Evolutionary conservation across 2,329 filamentous ascomycete species (phyloP), one percentile per base, ranked within the genome.

Genomic region (Bretziella fagacearum): DNA sequence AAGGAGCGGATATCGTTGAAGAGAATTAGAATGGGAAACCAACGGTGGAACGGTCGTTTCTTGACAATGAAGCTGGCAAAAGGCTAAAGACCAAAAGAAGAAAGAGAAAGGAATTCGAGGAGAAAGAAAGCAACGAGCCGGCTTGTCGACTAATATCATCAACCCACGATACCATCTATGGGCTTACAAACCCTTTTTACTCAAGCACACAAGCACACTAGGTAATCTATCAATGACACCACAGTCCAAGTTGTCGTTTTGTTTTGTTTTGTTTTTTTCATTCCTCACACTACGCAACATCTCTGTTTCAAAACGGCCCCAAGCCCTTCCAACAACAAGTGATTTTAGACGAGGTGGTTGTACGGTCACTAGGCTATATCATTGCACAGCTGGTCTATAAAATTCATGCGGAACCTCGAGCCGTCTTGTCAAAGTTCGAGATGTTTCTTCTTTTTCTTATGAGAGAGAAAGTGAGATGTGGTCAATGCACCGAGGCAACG

Each of bases 41-140:
- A 39, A 39, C 35, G 23, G 35, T 39, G 35, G 23, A 39, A 20
- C 35, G 18, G 35, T 39, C 35, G 18, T 20, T 18, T 20, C 23
- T 39, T 17, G 11, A 2, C 13, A 22, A 39, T 30, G 35, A 39
- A 39, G 35, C 35, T 20, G 35, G 35, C 35, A 23, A 39, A n/a
- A 39, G 35, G 35, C 35, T 39, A 39, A 25, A 39, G 18, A 39
- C n/a, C 8, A 39, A 39, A 25, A 39, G n/a, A 39, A 25, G n/a
- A 23, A 11, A 23, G 17, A 22, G 15, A 39, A n/a, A 39, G 11
- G 18, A 18, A 39, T 22, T 20, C 15, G 23, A 39, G 18, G 8
- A 11, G n/a, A 2, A 2, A 11, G 15, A 39, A 2, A 22, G 23
- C 18, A 22, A 39, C 27, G 6, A 30, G n/a, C 27, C 4, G 35